phyloP scores from a whole-genome alignment of 805 yeast genomes.

The Suhomyces xylopsoci region DNA sequence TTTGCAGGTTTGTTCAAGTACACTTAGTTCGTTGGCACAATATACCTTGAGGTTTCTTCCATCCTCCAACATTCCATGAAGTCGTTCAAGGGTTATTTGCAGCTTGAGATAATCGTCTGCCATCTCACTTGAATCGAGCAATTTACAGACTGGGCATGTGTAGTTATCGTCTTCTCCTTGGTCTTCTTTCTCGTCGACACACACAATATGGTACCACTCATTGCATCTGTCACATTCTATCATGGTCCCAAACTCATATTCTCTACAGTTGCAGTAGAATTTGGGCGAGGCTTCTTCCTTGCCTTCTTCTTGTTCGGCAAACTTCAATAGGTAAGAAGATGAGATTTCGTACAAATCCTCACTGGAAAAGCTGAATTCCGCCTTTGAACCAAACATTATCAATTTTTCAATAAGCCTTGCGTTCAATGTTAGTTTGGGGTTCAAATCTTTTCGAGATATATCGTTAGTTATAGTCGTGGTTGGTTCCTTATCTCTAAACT shows the following conservation, averaged over 20 bases:
- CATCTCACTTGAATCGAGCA: constrained; percentile 16
- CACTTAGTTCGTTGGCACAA: constrained; percentile 20
- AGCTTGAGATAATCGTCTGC: constrained; percentile 13
- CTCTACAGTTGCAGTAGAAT: constrained; percentile 61
- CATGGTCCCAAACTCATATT: constrained; percentile 58
- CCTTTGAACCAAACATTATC: constrained; percentile 17
- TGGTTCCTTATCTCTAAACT: constrained; percentile 12
- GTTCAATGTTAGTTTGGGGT: constrained; percentile 18
- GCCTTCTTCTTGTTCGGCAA: neutral
- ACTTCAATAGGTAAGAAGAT: constrained; percentile 19
- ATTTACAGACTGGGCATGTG: constrained; percentile 30
- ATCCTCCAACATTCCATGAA: constrained; percentile 10
- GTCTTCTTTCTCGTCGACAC: constrained; percentile 37
- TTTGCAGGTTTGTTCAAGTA: constrained; percentile 11
- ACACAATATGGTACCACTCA: constrained; percentile 68
- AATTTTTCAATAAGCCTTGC: constrained; percentile 18
- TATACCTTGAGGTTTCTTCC: constrained; percentile 15
- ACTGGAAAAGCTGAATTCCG: constrained; percentile 24
- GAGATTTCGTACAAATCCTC: constrained; percentile 26
- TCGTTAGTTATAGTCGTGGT: constrained; percentile 18
- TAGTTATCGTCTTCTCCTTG: constrained; percentile 22
- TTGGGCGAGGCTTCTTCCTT: constrained; percentile 10
- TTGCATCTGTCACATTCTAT: constrained; percentile 67
- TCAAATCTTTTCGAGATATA: constrained; percentile 13
- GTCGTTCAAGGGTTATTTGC: constrained; percentile 13